These are phyloP conservation scores for Chytriomyces confervae DNA, from an alignment of 192 early-diverging fungal species.

Conservation along the genomic window DNA sequence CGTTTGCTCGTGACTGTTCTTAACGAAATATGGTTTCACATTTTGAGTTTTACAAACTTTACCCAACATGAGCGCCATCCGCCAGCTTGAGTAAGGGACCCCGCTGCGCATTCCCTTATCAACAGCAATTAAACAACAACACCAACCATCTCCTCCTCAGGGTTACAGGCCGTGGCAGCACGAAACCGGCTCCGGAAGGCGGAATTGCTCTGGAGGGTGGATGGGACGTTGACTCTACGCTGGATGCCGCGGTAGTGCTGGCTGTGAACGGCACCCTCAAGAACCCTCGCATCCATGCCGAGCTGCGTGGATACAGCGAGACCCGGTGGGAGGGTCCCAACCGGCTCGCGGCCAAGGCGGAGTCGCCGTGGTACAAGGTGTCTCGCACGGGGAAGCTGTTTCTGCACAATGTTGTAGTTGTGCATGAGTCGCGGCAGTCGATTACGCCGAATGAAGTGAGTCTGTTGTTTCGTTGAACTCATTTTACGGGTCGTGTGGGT, in stretches of 20 bases:
- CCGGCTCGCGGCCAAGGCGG: constrained; percentile 4
- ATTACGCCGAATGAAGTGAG: not conserved
- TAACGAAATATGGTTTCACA: too few relatives aligned
- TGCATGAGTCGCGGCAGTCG: not conserved
- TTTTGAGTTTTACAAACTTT: not conserved
- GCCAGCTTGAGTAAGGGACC: not conserved
- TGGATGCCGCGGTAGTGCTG: constrained; percentile 24
- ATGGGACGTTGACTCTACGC: not conserved
- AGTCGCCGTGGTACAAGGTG: not conserved
- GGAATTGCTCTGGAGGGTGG: constrained; percentile 6
- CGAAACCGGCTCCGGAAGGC: not conserved
- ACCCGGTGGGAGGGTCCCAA: constrained; percentile 27
- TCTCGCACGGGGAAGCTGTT: not conserved
- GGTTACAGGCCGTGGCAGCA: too few relatives aligned
- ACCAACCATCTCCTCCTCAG: too few relatives aligned
- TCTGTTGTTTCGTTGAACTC: not conserved
- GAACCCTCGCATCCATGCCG: constrained; percentile 14
- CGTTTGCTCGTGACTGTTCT: too few relatives aligned
- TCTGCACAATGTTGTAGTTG: not conserved
- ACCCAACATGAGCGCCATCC: not conserved
- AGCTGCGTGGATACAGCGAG: constrained; percentile 29
- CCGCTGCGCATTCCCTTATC: too few relatives aligned
- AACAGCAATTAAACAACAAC: too few relatives aligned
- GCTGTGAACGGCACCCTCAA: constrained; percentile 16
- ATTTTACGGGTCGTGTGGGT: not conserved